Percentiles rank a stretch among this genome's conserved stretches.
These are phyloP conservation scores for Flaveria sonorensis DNA, from an alignment of 129 eudicot genomes.

Conservation along the genomic window DNA sequence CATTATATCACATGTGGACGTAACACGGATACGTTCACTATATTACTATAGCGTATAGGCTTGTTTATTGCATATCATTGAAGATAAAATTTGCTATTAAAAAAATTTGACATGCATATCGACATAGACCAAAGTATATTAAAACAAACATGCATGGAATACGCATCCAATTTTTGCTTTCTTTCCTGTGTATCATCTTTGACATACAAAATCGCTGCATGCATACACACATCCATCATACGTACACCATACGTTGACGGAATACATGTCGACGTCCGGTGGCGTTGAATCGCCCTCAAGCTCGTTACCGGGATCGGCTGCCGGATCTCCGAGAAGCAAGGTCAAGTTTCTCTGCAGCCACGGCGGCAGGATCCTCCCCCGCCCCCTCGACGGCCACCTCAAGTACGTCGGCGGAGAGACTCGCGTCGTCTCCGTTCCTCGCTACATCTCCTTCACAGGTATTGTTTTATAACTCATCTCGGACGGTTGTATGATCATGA, in stretches of 20 bases:
- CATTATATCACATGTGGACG: too few relatives aligned
- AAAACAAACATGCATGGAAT: not conserved
- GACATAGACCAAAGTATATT: too few relatives aligned
- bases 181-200: not conserved
- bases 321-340: constrained; percentile 45
- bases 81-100: too few relatives aligned
- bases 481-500: not conserved
- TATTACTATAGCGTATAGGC: too few relatives aligned
- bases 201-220: not conserved
- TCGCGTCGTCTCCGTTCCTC: constrained; percentile 69
- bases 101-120: too few relatives aligned
- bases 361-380: constrained; percentile 41
- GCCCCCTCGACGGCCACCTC: constrained; percentile 41
- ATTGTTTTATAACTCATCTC: not conserved
- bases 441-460: constrained; percentile 61
- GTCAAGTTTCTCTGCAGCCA: constrained; percentile 44
- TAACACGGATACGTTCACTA: too few relatives aligned
- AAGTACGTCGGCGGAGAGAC: constrained; percentile 91
- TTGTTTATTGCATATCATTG: too few relatives aligned
- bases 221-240: not conserved
- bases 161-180: not conserved
- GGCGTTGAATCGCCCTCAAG: constrained; percentile 31
- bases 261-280: constrained; percentile 36
- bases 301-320: constrained; percentile 38
- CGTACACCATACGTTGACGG: constrained; percentile 23